Conservation (phyloP, 1,284 basidiomycete genomes). For the Cystobasidium pallidum region DNA sequence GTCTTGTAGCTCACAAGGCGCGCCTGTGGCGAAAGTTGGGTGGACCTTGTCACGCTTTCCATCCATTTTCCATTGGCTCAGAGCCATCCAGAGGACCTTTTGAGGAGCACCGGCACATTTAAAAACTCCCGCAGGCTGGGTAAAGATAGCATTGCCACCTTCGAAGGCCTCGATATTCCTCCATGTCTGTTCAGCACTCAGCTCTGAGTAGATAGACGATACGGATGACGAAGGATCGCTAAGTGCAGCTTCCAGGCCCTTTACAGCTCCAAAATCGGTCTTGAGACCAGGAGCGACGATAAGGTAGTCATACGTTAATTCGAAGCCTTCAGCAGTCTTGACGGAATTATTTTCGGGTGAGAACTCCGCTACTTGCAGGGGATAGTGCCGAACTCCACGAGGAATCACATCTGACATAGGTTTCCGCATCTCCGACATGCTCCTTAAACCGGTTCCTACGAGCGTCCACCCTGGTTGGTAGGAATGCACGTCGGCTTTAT, state of each 20-base stretch:
- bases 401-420: conserved; percentile 73
- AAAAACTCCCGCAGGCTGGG: conserved; percentile 89
- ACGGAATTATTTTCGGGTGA: conserved; percentile 75
- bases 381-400: conserved; percentile 69
- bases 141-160: conserved; percentile 85
- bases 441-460: conserved; percentile 78
- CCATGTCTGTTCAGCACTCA: conserved; percentile 86
- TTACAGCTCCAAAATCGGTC: conserved; percentile 72
- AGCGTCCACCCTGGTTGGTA: conserved; percentile 76
- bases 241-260: conserved; percentile 78
- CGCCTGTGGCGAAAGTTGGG: conserved; percentile 84
- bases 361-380: conserved; percentile 75
- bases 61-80: conserved; percentile 42
- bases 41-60: conserved; percentile 61
- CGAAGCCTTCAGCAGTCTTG: conserved; percentile 69
- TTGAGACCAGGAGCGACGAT: conserved; percentile 88
- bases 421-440: conserved; percentile 70
- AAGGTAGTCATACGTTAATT: conserved; percentile 80
- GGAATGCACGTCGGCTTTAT: conserved; percentile 73
- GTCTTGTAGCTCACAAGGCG: neutral
- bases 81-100: conserved; percentile 48
- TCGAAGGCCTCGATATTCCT: conserved; percentile 73
- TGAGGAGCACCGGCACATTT: conserved; percentile 85
- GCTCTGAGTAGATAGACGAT: conserved; percentile 88
- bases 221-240: conserved; percentile 77